Conservation (phyloP, 352 stramenopile genomes). For the Globisporangium carolinianum region DNA sequence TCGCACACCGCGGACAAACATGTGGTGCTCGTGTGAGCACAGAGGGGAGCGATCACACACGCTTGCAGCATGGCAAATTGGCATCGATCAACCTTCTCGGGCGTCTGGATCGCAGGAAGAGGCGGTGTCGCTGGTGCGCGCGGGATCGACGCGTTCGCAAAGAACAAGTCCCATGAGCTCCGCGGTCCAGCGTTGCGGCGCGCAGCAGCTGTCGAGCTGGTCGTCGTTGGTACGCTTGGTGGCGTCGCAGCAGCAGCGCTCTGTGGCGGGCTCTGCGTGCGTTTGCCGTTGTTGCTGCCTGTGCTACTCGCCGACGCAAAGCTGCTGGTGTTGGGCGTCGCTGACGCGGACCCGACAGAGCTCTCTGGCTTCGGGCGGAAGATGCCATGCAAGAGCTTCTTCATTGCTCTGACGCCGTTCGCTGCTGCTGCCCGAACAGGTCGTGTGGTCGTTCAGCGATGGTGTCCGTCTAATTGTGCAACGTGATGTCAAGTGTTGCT, state of each 20-base stretch:
- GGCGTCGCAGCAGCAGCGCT: neutral
- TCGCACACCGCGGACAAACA: neutral
- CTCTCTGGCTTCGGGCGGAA: constrained; percentile 33
- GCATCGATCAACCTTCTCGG: constrained; percentile 18
- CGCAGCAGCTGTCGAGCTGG: neutral
- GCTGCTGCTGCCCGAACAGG: too few relatives aligned
- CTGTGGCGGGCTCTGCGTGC: neutral
- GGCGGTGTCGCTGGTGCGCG: neutral
- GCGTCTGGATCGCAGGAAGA: constrained; percentile 13
- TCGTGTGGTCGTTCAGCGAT: too few relatives aligned
- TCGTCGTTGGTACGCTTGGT: neutral
- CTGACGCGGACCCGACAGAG: neutral
- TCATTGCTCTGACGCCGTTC: constrained; percentile 25
- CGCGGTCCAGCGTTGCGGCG: constrained; percentile 22
- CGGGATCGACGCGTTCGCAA: constrained; percentile 11
- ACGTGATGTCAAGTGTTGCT: too few relatives aligned
- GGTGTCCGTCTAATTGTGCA: too few relatives aligned
- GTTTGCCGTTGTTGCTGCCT: neutral
- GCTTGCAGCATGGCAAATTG: too few relatives aligned
- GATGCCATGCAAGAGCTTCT: constrained; percentile 60
- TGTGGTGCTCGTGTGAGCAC: too few relatives aligned
- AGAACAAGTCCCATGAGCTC: constrained; percentile 38
- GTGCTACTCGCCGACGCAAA: neutral
- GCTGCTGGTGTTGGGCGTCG: neutral
- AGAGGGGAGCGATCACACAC: neutral